These are phyloP conservation scores for Tilletia horrida DNA, from an alignment of 1,284 basidiomycete species.

Conservation along the genomic window DNA sequence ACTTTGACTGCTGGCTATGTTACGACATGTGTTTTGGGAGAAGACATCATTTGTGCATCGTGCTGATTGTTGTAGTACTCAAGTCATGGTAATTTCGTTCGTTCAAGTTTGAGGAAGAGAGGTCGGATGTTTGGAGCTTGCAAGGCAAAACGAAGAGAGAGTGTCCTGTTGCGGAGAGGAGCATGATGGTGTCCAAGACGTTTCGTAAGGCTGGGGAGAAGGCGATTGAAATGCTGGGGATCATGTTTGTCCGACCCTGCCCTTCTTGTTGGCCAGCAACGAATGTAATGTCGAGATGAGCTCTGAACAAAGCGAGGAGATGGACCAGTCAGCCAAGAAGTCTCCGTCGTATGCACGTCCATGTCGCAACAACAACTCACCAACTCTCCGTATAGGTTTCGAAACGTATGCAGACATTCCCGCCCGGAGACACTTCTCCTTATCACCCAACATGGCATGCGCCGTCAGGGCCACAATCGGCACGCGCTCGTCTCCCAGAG, in stretches of 20 bases:
- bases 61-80: no score
- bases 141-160: no score
- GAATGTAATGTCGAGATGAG: slow-evolving; percentile 47
- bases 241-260: slow-evolving; percentile 3
- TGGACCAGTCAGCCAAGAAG: neutral
- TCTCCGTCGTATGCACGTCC: neutral
- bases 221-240: neutral
- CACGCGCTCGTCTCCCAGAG: slow-evolving; percentile 68
- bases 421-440: slow-evolving; percentile 51
- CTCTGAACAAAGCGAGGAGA: slow-evolving; percentile 24
- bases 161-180: no score
- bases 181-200: no score
- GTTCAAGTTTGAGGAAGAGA: no score
- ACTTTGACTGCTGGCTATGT: neutral
- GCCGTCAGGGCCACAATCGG: slow-evolving; percentile 95
- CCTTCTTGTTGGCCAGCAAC: slow-evolving; percentile 37
- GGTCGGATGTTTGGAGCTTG: no score
- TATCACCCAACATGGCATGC: slow-evolving; percentile 63
- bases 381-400: slow-evolving; percentile 48
- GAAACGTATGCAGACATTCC: slow-evolving; percentile 51
- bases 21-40: neutral
- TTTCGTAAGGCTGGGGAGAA: neutral
- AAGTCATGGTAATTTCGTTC: no score
- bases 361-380: neutral
- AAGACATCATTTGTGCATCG: no score